These are phyloP conservation scores for Cylindrotheca fusiformis DNA, from an alignment of 108 stramenopile species.

Conservation along the genomic window DNA sequence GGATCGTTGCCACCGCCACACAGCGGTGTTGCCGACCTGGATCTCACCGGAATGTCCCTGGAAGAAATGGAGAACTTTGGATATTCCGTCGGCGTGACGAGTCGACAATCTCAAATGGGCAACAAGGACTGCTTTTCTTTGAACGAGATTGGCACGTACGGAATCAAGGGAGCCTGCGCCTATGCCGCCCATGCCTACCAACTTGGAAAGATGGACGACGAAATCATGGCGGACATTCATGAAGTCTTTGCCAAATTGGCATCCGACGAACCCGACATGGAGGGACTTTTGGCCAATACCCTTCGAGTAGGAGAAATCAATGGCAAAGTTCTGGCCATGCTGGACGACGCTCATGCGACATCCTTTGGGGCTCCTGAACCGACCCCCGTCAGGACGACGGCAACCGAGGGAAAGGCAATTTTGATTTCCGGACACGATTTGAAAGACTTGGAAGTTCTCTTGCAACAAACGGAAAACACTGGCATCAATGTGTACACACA, in stretches of 20 bases:
- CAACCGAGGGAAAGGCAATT: constrained; percentile 71
- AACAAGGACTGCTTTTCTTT: constrained; percentile 68
- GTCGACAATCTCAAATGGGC: constrained; percentile 45
- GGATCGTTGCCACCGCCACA: constrained; percentile 15
- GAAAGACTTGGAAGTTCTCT: constrained; percentile 55
- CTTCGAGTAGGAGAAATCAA: constrained; percentile 65
- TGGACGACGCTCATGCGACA: constrained; percentile 65
- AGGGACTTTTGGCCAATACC: constrained; percentile 61
- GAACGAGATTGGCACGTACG: constrained; percentile 72
- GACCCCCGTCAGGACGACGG: constrained; percentile 57
- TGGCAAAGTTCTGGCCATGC: constrained; percentile 49
- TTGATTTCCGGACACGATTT: constrained; percentile 81
- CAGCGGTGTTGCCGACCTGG: constrained; percentile 40
- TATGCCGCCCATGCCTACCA: constrained; percentile 74
- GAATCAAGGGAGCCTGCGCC: constrained; percentile 65
- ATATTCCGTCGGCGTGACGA: constrained; percentile 41
- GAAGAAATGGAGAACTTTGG: constrained; percentile 59
- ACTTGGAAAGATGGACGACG: constrained; percentile 43
- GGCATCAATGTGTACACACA: constrained; percentile 87
- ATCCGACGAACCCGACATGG: constrained; percentile 56
- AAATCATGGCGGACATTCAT: constrained; percentile 58
- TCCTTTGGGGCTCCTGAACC: constrained; percentile 64
- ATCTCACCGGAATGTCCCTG: constrained; percentile 24
- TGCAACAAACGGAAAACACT: constrained; percentile 81
- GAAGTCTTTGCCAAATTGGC: constrained; percentile 58